These are phyloP conservation scores for Piedraia hortae DNA, from an alignment of 2,329 filamentous ascomycete genomes.

Conservation along the genomic window DNA sequence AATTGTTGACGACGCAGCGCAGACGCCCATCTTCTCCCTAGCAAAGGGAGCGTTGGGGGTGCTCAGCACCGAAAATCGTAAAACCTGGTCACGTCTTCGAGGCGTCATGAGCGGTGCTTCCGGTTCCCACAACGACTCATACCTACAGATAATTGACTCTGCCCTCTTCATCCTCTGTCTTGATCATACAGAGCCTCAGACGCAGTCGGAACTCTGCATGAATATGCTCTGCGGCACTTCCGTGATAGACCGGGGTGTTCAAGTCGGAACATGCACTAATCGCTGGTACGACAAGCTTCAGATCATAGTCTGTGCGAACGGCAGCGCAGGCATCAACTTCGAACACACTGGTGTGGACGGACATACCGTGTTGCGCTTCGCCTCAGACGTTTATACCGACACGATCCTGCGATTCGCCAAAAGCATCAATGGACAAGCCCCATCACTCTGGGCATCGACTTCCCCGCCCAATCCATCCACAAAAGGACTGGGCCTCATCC, in stretches of 20 bases:
- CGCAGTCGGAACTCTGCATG: slow-evolving; percentile 62
- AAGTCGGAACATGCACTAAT: slow-evolving; percentile 93
- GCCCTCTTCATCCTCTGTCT: slow-evolving; percentile 79
- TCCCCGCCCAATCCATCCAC: slow-evolving; percentile 71
- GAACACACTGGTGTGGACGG: slow-evolving; percentile 96
- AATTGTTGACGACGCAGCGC: slow-evolving; percentile 68
- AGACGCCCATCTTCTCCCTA: slow-evolving; percentile 75
- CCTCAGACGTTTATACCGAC: slow-evolving; percentile 88
- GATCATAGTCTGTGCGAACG: slow-evolving; percentile 97
- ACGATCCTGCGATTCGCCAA: slow-evolving; percentile 87
- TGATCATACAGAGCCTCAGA: slow-evolving; percentile 68
- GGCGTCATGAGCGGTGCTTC: slow-evolving; percentile 68
- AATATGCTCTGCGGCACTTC: slow-evolving; percentile 97
- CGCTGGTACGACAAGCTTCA: slow-evolving; percentile 98
- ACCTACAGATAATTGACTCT: slow-evolving; percentile 80
- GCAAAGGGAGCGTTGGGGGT: slow-evolving; percentile 89
- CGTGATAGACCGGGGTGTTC: slow-evolving; percentile 71
- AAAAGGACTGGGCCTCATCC: slow-evolving; percentile 79
- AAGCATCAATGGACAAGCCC: slow-evolving; percentile 82
- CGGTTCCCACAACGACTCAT: slow-evolving; percentile 84
- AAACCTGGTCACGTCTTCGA: slow-evolving; percentile 76
- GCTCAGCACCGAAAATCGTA: slow-evolving; percentile 83
- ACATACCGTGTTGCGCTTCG: slow-evolving; percentile 86
- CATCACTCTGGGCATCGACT: slow-evolving; percentile 67
- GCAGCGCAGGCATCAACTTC: slow-evolving; percentile 95